phyloP scores from a whole-genome alignment of 2,329 filamentous ascomycete species.

The Pseudogymnoascus sp. region DNA sequence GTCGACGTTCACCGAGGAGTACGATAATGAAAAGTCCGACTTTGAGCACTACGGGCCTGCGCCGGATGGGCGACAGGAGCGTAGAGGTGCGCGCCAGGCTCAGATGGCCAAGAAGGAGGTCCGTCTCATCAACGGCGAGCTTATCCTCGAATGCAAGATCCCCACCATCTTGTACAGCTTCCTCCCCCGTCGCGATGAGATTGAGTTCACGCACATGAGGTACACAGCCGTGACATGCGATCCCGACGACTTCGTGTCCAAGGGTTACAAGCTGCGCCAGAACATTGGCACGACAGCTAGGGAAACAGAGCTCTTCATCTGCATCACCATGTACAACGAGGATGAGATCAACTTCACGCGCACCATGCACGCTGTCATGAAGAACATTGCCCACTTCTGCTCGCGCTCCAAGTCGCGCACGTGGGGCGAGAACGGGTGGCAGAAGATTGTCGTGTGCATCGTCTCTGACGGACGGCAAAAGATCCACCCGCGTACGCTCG shows the following conservation, averaged over 20 bases:
- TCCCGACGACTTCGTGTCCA: slow-evolving; percentile 82
- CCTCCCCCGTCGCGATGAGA: slow-evolving; percentile 80
- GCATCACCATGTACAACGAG: slow-evolving; percentile 98
- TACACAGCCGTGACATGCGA: slow-evolving; percentile 98
- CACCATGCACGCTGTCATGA: slow-evolving; percentile 98
- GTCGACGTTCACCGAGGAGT: slow-evolving; percentile 27
- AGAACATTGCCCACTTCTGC: slow-evolving; percentile 96
- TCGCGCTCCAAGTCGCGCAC: slow-evolving; percentile 83
- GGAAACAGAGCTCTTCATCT: slow-evolving; percentile 94
- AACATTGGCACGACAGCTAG: slow-evolving; percentile 74
- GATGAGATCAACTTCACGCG: slow-evolving; percentile 93
- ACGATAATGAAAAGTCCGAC: slow-evolving; percentile 38
- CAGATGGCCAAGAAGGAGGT: slow-evolving; percentile 93
- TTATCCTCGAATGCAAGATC: slow-evolving; percentile 97
- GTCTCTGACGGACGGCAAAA: slow-evolving; percentile 90
- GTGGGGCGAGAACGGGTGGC: slow-evolving; percentile 96
- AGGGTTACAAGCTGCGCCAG: slow-evolving; percentile 88
- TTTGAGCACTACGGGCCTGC: slow-evolving; percentile 79
- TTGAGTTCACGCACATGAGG: slow-evolving; percentile 97
- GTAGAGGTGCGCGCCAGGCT: slow-evolving; percentile 75
- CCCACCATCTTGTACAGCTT: slow-evolving; percentile 98
- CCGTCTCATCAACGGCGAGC: slow-evolving; percentile 90
- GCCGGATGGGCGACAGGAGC: slow-evolving; percentile 76
- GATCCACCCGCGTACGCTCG: slow-evolving; percentile 86
- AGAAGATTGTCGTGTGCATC: slow-evolving; percentile 97